Evolutionary conservation across 202 grass and related monocot genomes (phyloP).

Genomic region (Thinopyrum obtusiflorum): DNA sequence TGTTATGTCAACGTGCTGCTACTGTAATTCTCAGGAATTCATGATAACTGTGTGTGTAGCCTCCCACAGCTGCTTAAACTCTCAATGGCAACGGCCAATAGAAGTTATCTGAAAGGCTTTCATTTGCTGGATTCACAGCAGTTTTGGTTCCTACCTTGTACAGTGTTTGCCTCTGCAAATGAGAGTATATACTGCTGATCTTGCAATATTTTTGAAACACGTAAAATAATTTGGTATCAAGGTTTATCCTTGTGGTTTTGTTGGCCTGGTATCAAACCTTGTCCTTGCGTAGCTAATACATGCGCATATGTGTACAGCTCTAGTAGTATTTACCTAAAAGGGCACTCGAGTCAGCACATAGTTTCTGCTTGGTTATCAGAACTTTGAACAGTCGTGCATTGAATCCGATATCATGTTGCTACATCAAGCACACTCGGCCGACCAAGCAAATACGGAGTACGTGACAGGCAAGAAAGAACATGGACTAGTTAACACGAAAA

Average conservation of each 20-base stretch:
- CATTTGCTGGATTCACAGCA: constrained; percentile 1
- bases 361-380: not conserved
- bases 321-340: too few species aligned
- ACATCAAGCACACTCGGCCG: not conserved
- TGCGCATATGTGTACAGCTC: too few species aligned
- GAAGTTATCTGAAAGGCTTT: not conserved
- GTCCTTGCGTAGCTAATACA: too few species aligned
- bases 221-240: not conserved
- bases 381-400: not conserved
- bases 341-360: not conserved
- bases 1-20: constrained; percentile 12
- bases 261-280: not conserved
- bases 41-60: constrained; percentile 13
- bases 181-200: not conserved
- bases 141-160: constrained; percentile 17
- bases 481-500: too few species aligned
- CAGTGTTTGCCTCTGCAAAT: not conserved
- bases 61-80: not conserved
- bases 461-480: too few species aligned
- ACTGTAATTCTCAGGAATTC: constrained; percentile 24
- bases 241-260: not conserved
- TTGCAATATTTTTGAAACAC: not conserved
- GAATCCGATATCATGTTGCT: not conserved
- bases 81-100: not conserved
- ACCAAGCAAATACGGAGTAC: too few species aligned